Evolutionary conservation across 2,329 filamentous ascomycete species (phyloP).

Genomic region (Nakataea oryzae): DNA sequence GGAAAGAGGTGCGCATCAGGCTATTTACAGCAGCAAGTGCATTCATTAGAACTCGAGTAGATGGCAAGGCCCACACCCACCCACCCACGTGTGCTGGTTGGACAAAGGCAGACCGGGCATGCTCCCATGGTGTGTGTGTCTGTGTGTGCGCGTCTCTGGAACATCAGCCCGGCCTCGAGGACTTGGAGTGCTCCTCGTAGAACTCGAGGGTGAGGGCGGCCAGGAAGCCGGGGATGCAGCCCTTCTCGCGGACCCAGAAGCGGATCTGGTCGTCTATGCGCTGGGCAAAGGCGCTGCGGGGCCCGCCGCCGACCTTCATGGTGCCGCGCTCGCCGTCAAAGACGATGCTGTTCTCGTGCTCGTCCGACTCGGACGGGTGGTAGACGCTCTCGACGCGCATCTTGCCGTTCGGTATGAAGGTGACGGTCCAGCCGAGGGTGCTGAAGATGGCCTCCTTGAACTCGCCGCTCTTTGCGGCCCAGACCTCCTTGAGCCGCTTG

Average conservation of each 20-base stretch:
- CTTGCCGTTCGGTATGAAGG: slow-evolving; percentile 94
- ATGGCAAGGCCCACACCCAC: background rate
- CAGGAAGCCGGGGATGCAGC: slow-evolving; percentile 87
- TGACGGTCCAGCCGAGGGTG: slow-evolving; percentile 86
- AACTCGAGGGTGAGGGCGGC: slow-evolving; percentile 89
- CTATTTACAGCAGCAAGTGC: background rate
- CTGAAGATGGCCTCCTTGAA: slow-evolving; percentile 92
- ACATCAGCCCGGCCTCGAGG: slow-evolving; percentile 4
- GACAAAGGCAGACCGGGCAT: too few species aligned
- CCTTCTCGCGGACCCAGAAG: slow-evolving; percentile 92
- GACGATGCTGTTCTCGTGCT: slow-evolving; percentile 64
- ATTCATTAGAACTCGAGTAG: background rate
- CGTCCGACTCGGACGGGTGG: slow-evolving; percentile 57
- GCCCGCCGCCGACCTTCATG: slow-evolving; percentile 94
- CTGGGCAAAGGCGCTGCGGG: slow-evolving; percentile 72
- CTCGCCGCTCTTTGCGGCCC: slow-evolving; percentile 80
- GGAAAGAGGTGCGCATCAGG: background rate
- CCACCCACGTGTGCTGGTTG: too few species aligned
- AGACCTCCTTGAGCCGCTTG: slow-evolving; percentile 82
- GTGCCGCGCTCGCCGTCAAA: slow-evolving; percentile 92
- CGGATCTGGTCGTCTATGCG: slow-evolving; percentile 80
- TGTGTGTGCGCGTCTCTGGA: too few species aligned
- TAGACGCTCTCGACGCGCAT: slow-evolving; percentile 85
- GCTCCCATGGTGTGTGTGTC: too few species aligned
- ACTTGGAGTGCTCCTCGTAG: slow-evolving; percentile 56